These are phyloP conservation scores for Candida stauntonica DNA, from an alignment of 805 yeast species.

Conservation along the genomic window DNA sequence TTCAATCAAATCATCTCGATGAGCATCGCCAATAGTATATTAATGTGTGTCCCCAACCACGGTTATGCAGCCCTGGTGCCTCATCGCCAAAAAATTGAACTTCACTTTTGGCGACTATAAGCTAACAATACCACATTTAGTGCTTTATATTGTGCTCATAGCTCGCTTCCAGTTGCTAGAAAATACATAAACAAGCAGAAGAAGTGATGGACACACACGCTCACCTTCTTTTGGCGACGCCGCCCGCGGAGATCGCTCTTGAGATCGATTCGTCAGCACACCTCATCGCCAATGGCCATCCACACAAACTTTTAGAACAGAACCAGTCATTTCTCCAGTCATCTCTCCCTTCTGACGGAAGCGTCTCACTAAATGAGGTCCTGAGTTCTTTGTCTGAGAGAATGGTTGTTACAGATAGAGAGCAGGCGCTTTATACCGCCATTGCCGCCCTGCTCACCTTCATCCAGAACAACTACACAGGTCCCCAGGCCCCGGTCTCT, in stretches of 20 bases:
- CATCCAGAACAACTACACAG: constrained; percentile 76
- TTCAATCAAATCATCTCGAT: too few species aligned
- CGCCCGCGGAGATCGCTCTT: constrained; percentile 7
- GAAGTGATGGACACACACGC: constrained; percentile 8
- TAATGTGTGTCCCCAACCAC: too few species aligned
- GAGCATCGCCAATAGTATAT: too few species aligned
- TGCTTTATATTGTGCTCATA: too few species aligned
- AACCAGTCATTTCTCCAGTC: constrained; percentile 1
- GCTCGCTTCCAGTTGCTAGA: too few species aligned
- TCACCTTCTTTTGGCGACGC: constrained; percentile 13
- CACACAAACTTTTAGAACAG: constrained; percentile 9
- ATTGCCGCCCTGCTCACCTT: constrained; percentile 63
- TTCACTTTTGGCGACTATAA: too few species aligned
- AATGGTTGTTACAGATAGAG: constrained; percentile 9
- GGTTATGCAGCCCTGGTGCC: neutral
- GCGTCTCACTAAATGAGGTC: constrained; percentile 8
- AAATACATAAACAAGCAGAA: too few species aligned
- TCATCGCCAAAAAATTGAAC: neutral
- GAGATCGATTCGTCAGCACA: constrained; percentile 8
- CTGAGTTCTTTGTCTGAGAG: constrained; percentile 3
- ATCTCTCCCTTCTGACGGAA: constrained; percentile 3
- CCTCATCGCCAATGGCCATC: constrained; percentile 6
- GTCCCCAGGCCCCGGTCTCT: constrained; percentile 55
- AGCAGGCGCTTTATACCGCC: constrained; percentile 27
- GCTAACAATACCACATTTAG: too few species aligned